Evolutionary conservation across 768 basidiomycete genomes (phyloP).

Genomic region (Kwoniella dejecticola): DNA sequence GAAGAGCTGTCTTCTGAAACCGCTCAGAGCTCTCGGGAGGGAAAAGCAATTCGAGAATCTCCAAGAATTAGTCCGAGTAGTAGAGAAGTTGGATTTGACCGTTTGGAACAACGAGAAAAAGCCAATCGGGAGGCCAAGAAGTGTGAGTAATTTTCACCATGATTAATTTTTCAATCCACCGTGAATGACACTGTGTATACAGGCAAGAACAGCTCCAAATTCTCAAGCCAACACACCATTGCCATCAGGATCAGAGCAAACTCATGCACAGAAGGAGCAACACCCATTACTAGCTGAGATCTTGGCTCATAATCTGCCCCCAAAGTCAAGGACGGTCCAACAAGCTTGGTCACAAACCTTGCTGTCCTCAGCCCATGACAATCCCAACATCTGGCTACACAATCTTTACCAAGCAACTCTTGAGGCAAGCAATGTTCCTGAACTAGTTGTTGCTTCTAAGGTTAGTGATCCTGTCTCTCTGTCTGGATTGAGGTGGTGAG

Average conservation of each 20-base stretch:
- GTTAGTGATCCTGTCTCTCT: conserved; percentile 20
- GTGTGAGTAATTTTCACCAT: conserved; percentile 1
- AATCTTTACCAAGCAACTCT: conserved; percentile 46
- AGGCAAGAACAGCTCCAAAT: not conserved
- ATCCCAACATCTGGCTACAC: conserved; percentile 34
- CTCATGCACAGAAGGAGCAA: conserved; percentile 9
- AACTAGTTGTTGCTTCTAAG: conserved; percentile 38
- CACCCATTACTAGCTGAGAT: conserved; percentile 43
- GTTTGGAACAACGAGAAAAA: conserved; percentile 19
- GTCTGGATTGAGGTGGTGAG: not conserved
- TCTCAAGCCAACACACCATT: conserved; percentile 18
- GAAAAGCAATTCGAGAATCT: conserved; percentile 21
- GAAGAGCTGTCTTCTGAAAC: conserved; percentile 46
- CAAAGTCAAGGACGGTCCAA: conserved; percentile 27
- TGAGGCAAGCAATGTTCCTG: conserved; percentile 36
- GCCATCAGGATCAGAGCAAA: not conserved
- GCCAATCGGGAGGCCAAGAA: conserved; percentile 12
- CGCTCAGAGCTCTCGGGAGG: conserved; percentile 31
- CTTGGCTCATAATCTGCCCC: conserved; percentile 34
- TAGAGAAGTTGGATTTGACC: conserved; percentile 18
- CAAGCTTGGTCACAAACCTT: conserved; percentile 43
- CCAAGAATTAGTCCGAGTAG: conserved; percentile 2
- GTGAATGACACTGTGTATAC: not conserved
- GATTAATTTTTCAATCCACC: not conserved
- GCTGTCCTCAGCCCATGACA: conserved; percentile 34